Evolutionary conservation across 306 rosid genomes (phyloP).

Genomic region (Cajanus cajan): DNA sequence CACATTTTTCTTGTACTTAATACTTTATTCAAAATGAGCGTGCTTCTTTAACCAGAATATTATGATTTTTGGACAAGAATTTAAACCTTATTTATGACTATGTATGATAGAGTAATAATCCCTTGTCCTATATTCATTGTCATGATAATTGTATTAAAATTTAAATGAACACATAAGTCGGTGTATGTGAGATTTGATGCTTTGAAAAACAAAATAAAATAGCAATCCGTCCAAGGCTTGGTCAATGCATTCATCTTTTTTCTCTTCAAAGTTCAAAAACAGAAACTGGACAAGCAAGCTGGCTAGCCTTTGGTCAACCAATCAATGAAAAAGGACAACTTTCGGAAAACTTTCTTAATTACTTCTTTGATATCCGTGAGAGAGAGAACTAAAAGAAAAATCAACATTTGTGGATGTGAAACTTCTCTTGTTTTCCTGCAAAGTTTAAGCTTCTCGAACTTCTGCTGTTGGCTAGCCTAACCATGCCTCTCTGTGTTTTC

Average conservation of each 20-base stretch:
- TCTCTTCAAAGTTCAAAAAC: not conserved
- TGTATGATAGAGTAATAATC: too few relatives aligned
- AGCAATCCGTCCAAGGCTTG: not conserved
- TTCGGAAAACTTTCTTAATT: not conserved
- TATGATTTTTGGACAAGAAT: too few relatives aligned
- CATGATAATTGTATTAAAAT: too few relatives aligned
- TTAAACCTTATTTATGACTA: too few relatives aligned
- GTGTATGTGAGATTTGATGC: not conserved
- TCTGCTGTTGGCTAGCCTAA: not conserved
- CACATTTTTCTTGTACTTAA: too few relatives aligned
- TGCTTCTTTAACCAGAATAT: too few relatives aligned
- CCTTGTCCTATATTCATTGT: too few relatives aligned
- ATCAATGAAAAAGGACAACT: not conserved
- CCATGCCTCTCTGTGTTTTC: not conserved
- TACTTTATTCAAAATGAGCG: too few relatives aligned
- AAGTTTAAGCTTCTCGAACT: conserved; percentile 1
- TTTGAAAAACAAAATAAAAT: not conserved
- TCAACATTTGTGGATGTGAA: not conserved
- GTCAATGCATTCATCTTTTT: conserved; percentile 6
- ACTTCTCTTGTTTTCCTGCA: not conserved
- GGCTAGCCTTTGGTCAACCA: conserved; percentile 16
- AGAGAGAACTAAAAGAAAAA: not conserved
- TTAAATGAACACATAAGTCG: not conserved
- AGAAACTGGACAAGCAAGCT: not conserved
- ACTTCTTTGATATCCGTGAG: not conserved